Evolutionary conservation across 495 filamentous ascomycete genomes (phyloP).

Genomic region (Xylaria cubensis): DNA sequence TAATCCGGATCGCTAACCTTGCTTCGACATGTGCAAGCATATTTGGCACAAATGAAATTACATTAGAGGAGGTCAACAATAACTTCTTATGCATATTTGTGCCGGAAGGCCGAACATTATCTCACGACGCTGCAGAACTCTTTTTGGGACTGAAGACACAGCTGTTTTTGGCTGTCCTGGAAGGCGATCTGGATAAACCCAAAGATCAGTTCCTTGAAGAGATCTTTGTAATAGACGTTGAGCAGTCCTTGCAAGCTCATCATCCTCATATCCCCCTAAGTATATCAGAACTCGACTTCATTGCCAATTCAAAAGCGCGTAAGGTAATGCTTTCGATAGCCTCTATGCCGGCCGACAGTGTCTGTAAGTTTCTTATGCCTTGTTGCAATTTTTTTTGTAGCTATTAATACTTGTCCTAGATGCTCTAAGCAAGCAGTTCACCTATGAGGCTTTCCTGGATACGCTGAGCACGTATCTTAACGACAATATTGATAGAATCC

Average conservation of each 20-base stretch:
- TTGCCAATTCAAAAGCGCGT: constrained; percentile 66
- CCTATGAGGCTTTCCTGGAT: constrained; percentile 79
- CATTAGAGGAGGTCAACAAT: constrained; percentile 82
- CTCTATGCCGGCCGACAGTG: constrained; percentile 63
- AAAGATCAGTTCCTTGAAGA: constrained; percentile 73
- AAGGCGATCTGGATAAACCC: constrained; percentile 65
- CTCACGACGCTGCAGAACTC: constrained; percentile 73
- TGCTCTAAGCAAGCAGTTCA: constrained; percentile 74
- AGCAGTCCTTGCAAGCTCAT: constrained; percentile 65
- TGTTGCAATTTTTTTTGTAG: background rate
- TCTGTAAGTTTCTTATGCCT: constrained; percentile 46
- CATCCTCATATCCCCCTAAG: constrained; percentile 71
- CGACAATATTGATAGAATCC: constrained; percentile 73
- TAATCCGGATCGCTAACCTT: constrained; percentile 85
- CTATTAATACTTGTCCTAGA: constrained; percentile 45
- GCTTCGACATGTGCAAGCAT: constrained; percentile 84
- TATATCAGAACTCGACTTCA: constrained; percentile 76
- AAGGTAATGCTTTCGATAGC: constrained; percentile 71
- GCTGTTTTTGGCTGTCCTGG: constrained; percentile 72
- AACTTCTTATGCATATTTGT: constrained; percentile 86
- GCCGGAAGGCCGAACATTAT: constrained; percentile 71
- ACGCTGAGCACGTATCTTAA: constrained; percentile 76
- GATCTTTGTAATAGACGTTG: constrained; percentile 75
- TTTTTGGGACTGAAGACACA: constrained; percentile 89
- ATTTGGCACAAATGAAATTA: constrained; percentile 83